A percentile compares a stretch with the other conserved stretches of the same genome.
Evolutionary conservation across 768 basidiomycete species (phyloP).

Genomic region (Rhodotorula toruloides): DNA sequence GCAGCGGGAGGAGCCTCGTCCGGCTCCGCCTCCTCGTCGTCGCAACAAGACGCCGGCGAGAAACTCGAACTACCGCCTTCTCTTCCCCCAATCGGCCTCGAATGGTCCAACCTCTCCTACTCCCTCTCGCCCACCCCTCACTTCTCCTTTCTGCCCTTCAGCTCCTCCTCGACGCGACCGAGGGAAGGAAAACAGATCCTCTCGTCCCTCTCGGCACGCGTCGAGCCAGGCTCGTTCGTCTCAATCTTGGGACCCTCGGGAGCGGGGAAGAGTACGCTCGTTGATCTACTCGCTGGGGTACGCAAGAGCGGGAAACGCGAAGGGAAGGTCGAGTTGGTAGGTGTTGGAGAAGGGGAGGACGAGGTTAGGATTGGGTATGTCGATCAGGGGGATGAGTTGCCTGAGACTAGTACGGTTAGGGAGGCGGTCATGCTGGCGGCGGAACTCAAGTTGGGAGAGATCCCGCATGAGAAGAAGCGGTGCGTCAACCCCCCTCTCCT

Average conservation of each 20-base stretch:
- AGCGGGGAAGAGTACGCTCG: conserved; percentile 57
- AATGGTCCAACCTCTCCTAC: conserved; percentile 19
- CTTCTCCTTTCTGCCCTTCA: not conserved
- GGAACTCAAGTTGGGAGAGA: conserved; percentile 65
- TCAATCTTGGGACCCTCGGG: conserved; percentile 90
- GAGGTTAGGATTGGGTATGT: conserved; percentile 71
- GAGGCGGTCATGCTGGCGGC: conserved; percentile 83
- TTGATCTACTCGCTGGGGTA: conserved; percentile 83
- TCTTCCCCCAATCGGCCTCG: not conserved
- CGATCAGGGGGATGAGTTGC: conserved; percentile 51
- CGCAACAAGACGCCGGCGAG: conserved; percentile 56
- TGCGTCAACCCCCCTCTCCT: not conserved
- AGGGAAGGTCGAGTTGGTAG: conserved; percentile 57
- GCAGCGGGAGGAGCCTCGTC: no score
- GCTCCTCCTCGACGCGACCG: not conserved
- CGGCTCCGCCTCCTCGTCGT: not conserved
- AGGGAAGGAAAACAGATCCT: conserved; percentile 61
- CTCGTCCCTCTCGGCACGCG: conserved; percentile 62
- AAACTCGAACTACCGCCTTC: conserved; percentile 59
- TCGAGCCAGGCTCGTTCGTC: conserved; percentile 78
- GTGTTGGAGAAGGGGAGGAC: not conserved
- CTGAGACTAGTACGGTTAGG: conserved; percentile 53
- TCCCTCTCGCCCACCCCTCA: not conserved
- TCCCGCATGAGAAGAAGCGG: conserved; percentile 43
- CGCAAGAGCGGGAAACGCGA: conserved; percentile 64